Evolutionary conservation across 2,329 filamentous ascomycete genomes (phyloP).

Genomic region (Colletotrichum sp.): DNA sequence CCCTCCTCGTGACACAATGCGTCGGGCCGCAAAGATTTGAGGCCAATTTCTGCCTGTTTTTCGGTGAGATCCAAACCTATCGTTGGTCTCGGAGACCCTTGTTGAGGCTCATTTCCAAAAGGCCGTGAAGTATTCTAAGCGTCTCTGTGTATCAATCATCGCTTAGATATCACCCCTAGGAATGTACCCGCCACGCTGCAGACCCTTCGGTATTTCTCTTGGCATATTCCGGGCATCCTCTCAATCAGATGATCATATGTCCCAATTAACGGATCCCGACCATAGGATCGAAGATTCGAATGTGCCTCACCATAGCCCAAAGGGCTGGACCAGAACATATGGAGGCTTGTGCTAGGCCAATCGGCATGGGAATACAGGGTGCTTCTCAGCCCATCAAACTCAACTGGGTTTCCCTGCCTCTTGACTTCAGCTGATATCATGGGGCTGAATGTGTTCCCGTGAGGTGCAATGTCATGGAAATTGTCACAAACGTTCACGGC

Average conservation of each 20-base stretch:
- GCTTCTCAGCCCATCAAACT: no score
- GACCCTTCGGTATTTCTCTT: neutral
- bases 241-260: fast-evolving
- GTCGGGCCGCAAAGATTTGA: neutral
- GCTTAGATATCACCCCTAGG: neutral
- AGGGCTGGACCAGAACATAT: neutral
- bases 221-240: neutral
- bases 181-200: no score
- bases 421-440: no score
- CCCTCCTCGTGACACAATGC: neutral
- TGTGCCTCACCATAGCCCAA: neutral
- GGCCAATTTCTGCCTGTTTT: neutral
- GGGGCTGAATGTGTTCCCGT: no score
- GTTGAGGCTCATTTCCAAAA: neutral
- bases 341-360: no score
- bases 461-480: no score
- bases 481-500: no score
- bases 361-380: no score
- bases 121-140: neutral
- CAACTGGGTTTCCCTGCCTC: no score
- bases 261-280: no score
- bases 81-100: neutral
- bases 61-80: neutral
- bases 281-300: neutral
- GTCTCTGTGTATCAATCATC: neutral